Percentiles rank a stretch among this genome's conserved stretches.
Evolutionary conservation across 1,284 basidiomycete genomes (phyloP).

Genomic region (Rhodofomes roseus): DNA sequence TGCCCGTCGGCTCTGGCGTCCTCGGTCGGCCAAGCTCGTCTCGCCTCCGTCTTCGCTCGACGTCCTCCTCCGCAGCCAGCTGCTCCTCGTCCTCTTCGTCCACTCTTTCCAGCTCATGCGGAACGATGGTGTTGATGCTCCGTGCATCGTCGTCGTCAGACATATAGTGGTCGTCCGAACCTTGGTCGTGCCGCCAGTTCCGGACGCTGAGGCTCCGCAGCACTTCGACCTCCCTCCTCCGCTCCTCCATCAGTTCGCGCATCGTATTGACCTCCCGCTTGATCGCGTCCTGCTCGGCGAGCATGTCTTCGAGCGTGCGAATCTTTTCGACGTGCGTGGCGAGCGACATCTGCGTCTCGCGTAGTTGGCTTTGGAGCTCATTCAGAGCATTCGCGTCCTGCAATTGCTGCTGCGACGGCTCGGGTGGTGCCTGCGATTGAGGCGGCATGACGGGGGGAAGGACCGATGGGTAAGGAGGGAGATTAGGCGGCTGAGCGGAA

Average conservation of each 20-base stretch:
- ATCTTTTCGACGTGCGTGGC: constrained; percentile 85
- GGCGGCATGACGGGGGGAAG: constrained; percentile 65
- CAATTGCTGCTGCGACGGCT: constrained; percentile 14
- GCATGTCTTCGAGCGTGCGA: constrained; percentile 74
- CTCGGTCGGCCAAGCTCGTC: constrained; percentile 64
- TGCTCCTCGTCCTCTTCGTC: constrained; percentile 74
- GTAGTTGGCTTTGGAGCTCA: constrained; percentile 78
- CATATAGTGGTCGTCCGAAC: constrained; percentile 30
- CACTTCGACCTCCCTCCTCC: constrained; percentile 34
- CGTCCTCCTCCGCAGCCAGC: constrained; percentile 41
- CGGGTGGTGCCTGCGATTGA: constrained; percentile 37
- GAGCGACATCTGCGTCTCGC: constrained; percentile 82
- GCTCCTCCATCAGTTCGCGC: constrained; percentile 67
- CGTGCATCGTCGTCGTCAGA: constrained; percentile 51
- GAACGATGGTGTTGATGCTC: constrained; percentile 60
- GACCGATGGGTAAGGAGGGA: constrained; percentile 55
- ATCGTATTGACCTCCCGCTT: constrained; percentile 77
- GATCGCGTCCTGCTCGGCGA: constrained; percentile 86
- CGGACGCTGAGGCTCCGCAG: constrained; percentile 19
- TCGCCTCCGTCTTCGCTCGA: constrained; percentile 46
- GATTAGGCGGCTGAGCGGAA: constrained; percentile 45
- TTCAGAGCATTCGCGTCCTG: constrained; percentile 37
- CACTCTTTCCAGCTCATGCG: constrained; percentile 69
- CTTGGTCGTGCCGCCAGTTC: constrained; percentile 15
- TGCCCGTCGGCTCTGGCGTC: constrained; percentile 71